phyloP scores from a whole-genome alignment of 345 rosid genomes.

The Populus deltoides region DNA sequence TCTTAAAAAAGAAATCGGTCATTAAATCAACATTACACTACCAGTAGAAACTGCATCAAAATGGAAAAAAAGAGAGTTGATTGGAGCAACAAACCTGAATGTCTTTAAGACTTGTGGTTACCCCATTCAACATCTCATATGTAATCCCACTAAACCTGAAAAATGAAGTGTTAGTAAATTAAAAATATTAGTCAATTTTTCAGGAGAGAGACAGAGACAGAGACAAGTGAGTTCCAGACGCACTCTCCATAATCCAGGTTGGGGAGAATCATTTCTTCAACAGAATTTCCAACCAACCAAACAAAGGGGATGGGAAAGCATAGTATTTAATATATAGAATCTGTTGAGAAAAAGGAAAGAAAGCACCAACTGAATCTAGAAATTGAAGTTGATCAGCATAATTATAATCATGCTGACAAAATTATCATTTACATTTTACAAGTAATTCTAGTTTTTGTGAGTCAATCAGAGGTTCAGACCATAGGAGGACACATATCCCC shows the following conservation, averaged over 20 bases:
- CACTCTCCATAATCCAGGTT: background rate
- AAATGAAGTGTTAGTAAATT: background rate
- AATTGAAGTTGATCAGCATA: background rate
- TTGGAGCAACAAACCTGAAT: conserved; percentile 55
- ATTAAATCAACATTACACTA: conserved; percentile 2
- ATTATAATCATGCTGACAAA: background rate
- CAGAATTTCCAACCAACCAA: too few relatives aligned
- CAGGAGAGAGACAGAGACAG: background rate
- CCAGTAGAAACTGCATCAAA: background rate
- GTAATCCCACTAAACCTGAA: conserved; percentile 95
- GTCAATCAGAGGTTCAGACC: too few relatives aligned
- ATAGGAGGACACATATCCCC: background rate
- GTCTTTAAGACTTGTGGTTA: conserved; percentile 76
- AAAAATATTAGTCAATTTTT: background rate
- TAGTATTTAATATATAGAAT: background rate
- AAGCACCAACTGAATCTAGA: background rate
- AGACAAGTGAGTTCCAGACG: background rate
- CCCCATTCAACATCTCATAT: conserved; percentile 65
- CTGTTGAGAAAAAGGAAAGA: background rate
- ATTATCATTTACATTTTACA: background rate
- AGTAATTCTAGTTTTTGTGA: too few relatives aligned
- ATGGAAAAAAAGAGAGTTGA: background rate
- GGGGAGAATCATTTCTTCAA: background rate
- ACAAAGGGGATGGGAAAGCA: background rate
- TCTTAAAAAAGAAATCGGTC: background rate